Base-by-base conservation (phyloP, 495 filamentous ascomycete species). In the Aspergillus saccharolyticus region DNA sequence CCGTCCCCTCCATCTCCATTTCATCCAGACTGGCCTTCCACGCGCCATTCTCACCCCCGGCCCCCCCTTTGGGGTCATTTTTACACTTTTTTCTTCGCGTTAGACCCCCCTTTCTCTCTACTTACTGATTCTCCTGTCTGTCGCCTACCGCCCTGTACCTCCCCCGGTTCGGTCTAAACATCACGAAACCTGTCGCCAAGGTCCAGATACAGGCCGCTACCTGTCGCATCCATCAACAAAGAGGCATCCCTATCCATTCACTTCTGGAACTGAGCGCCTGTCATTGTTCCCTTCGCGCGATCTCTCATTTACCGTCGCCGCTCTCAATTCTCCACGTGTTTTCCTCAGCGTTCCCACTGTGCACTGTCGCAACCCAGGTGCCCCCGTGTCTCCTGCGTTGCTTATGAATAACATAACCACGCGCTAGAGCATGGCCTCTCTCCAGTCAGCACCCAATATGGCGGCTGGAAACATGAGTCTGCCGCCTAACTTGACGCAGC, bases 381-480 rank as follows among this genome's bases (percentile, higher is more conserved):
- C 44, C 48, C 45, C 50, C 56, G 56, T 55, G 52, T 60, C 55
- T 61, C 65, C 65, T 42, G 50, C 45, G 33, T 39, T 39, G 65
- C 63, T 43, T 68, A 74, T 77, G 74, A 72, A 68, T 66, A 71
- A 49, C 70, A 48, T 30, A 60, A 62, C 50, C 20, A 67, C 63
- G 65, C 64, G 65, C 63, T 66, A 61, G 73, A 80, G 52, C 56
- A 95, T 95, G 89, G 84, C 90, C 67, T 91, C 88, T 42, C 82
- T 89, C 62, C 89, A 93, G 74, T 75, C 83, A 58, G 77, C 85
- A 51, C 82, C 87, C 45, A 80, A 79, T 55, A 75, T 85, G 67
- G 83, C 86, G 70, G 77, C 83, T 65, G 76, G 74, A 54, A 85
- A 82, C 61, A 77, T 78, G 57, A 67, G 71, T 46, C 66, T 86